Evolutionary conservation across 2,329 filamentous ascomycete species (phyloP), one percentile per base, ranked within the genome.

Genomic region (Penicillium sp.): DNA sequence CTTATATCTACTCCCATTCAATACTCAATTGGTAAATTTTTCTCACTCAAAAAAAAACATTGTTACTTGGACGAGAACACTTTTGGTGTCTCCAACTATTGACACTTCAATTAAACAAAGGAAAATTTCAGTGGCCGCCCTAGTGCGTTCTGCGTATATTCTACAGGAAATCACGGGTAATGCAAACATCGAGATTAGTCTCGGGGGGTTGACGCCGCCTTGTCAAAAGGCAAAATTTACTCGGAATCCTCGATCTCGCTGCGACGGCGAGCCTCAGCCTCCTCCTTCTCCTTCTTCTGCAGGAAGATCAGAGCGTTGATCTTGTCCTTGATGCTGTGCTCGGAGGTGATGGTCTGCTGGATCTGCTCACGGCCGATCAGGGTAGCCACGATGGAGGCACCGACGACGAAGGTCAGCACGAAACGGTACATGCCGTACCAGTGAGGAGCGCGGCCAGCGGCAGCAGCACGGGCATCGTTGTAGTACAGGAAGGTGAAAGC

Each of bases 371-470:
- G 82, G 35, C 88, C 88, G 55, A 96, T 79, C 57, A 96, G 74
- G 55, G 81, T 91, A 59, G 88, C 73, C 37, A 93, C 82, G 58
- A 96, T 91, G 55, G 85, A 84, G 38, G 81, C 75, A 34, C 91
- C 90, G 26, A 95, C 90, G 53, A 96, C 79, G 67, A 90, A 91
- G 2, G 91, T 96, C 60, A 96, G 77, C 8, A 95, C 84, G 69
- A 95, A 96, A 31, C 91, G 87, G 74, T 96, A 96, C 43, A 83
- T 86, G 52, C 77, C 79, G 68, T 95, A 96, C 90, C 90, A 96
- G 33, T 76, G 65, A 22, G 90, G 90, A 3, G 85, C 83, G 84
- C 87, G 93, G 57, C 89, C 90, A 35, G 76, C 75, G 45, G 78
- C 77, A 8, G 84, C 79, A 13, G 88, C 88, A 26, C 83, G 79